Base-by-base conservation (phyloP, 805 yeast genomes). In the Yamadazyma tumulicola region DNA sequence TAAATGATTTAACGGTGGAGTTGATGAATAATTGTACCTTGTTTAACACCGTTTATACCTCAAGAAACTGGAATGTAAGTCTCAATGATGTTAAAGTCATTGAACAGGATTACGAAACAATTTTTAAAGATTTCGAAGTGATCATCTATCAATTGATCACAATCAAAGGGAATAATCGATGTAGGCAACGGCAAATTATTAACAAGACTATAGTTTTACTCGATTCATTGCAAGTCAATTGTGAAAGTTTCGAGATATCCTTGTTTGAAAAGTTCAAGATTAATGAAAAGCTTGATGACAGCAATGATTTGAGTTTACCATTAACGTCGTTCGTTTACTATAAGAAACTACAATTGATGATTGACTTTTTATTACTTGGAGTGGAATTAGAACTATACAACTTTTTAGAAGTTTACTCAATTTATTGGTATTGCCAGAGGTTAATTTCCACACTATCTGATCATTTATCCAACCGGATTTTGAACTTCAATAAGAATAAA, bases 221-320 rank as follows among this genome's bases (percentile, higher is more conserved):
- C 83, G 97, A 91, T 56, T 71, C 87, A 2, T 61, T 85, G 20
- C 97, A 91, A 50, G 93, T 84, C 7, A 71, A 72, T 26, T 70
- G 83, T 34, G 95, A 86, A 48, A 57, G 64, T 4, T 64, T 79
- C 23, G 97, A 87, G 52, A 44, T 68, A 11, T 66, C 63, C 5
- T 37, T 74, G 6, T 57, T 49, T 22, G 44, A 54, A 5, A 48
- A 52, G 4, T 63, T 56, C 40, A 59, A 61, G 15, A 47, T 71
- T 25, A 69, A 68, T n/a, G 68, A 67, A 15, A 48, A 47, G 25
- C 37, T 65, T 7, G 35, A 32, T 27, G 61, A 52, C n/a, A 29
- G 29, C 5, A 55, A 53, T 5, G 63, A 57, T 11, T 67, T 75
- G 1, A 74, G 80, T 0, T 61, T 85, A 51, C 86, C 91, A 2